Base-by-base conservation (phyloP, 257 asterid species). In the Coffea eugenioides region DNA sequence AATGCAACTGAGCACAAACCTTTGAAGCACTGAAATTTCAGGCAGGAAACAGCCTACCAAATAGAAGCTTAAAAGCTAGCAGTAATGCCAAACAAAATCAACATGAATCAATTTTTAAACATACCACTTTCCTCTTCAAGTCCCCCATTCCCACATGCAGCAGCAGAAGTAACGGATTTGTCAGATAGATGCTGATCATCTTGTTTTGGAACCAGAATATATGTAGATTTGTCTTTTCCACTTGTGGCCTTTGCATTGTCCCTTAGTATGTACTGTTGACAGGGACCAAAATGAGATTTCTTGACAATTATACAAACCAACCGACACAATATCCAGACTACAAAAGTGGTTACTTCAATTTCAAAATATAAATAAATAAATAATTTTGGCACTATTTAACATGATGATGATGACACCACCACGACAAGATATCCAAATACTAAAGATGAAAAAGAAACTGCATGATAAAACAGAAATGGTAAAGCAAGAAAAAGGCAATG, bases 261-360 rank as follows among this genome's bases (percentile, higher is more conserved):
- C 88, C 94, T 89, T 49, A 81, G 82, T 78, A 93, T 93, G 66
- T 93, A 93, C 97, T 91, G 95, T 75, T 46, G 56, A 84, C 78
- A 81, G 45, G 85, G 77, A 86, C 81, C 76, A 36, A 56, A 69
- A n/a, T 43, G 23, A 46, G 62, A 45, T 31, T 49, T 71, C 64
- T 34, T 1, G 12, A 6, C 69, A 46, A 27, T 34, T 36, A 15
- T 49, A 51, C 25, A 59, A 80, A 41, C 18, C 51, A 77, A 73
- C 52, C 41, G 41, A 62, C 68, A 49, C 16, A 74, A 59, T 41
- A 11, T 36, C 25, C 56, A 46, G 52, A 69, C n/a, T 13, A 57
- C 61, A 21, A 9, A 21, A 12, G 9, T 34, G 13, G 56, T 54
- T 45, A 34, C 46, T 16, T 6, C 8, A 10, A 18, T 20, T 69